Evolutionary conservation across 305 asterid genomes (phyloP).

Genomic region (Ilex paraguariensis): DNA sequence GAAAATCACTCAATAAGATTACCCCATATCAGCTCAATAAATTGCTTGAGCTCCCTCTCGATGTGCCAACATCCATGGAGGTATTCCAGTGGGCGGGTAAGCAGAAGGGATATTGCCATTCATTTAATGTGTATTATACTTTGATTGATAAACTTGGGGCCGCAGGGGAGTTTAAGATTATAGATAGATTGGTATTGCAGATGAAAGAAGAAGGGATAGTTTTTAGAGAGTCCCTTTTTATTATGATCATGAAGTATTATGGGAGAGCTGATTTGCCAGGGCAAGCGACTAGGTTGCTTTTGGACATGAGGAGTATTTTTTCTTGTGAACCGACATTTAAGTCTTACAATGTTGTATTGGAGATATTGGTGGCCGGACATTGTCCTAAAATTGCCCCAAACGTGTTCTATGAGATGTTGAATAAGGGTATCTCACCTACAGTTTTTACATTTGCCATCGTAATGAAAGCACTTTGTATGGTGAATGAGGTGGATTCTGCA

Average conservation of each 20-base stretch:
- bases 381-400: slow-evolving; percentile 86
- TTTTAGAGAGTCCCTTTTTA: slow-evolving; percentile 60
- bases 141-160: slow-evolving; percentile 66
- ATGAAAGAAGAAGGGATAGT: slow-evolving; percentile 71
- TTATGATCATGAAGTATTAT: slow-evolving; percentile 72
- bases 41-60: slow-evolving; percentile 61
- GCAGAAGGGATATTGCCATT: slow-evolving; percentile 63
- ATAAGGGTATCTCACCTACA: slow-evolving; percentile 65
- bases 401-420: slow-evolving; percentile 76
- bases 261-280: slow-evolving; percentile 85
- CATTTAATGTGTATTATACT: slow-evolving; percentile 70
- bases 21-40: slow-evolving; percentile 77
- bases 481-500: slow-evolving; percentile 68
- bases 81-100: slow-evolving; percentile 69
- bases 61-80: slow-evolving; percentile 68
- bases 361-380: slow-evolving; percentile 57
- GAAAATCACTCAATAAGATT: slow-evolving; percentile 45
- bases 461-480: slow-evolving; percentile 63
- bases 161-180: slow-evolving; percentile 46
- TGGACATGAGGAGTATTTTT: slow-evolving; percentile 63
- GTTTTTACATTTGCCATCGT: slow-evolving; percentile 67
- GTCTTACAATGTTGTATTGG: slow-evolving; percentile 70
- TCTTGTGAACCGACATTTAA: slow-evolving; percentile 73
- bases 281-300: slow-evolving; percentile 73
- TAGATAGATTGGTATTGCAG: slow-evolving; percentile 60